These are phyloP conservation scores for Argentina anserina DNA, from an alignment of 306 rosid genomes.

Conservation along the genomic window DNA sequence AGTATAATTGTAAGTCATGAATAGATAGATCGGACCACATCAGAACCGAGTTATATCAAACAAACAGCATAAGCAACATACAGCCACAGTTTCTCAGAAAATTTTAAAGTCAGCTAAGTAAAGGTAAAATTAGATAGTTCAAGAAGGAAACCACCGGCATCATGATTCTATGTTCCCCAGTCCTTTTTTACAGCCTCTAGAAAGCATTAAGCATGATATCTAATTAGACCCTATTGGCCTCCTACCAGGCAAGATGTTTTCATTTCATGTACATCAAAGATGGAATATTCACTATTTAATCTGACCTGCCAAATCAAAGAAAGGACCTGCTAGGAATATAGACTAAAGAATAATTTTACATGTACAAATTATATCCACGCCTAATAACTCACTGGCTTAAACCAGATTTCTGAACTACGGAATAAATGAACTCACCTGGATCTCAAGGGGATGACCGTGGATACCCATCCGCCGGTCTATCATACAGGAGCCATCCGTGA, in stretches of 20 bases:
- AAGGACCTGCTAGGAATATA: not conserved
- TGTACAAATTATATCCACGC: not conserved
- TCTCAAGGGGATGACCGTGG: conserved; percentile 98
- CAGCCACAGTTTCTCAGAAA: not conserved
- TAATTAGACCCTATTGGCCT: not conserved
- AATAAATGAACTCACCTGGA: conserved; percentile 61
- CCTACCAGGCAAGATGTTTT: not conserved
- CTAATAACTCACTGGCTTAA: not conserved
- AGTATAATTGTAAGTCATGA: not conserved
- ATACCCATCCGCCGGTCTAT: conserved; percentile 98
- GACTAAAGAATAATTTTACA: not conserved
- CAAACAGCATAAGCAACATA: not conserved
- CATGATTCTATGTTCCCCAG: not conserved
- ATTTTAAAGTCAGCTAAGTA: not conserved
- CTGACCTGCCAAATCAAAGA: not conserved
- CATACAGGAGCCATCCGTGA: conserved; percentile 99
- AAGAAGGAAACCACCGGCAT: conserved; percentile 8
- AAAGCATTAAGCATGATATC: not conserved
- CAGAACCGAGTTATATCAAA: conserved; percentile 1
- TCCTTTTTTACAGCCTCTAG: too few species aligned
- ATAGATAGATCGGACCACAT: not conserved
- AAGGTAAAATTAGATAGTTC: not conserved
- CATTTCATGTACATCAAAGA: not conserved
- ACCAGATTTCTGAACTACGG: not conserved
- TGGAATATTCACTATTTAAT: not conserved